A percentile compares a stretch with the other conserved stretches of the same genome.
Evolutionary conservation across 169 alveolate species (phyloP).

Genomic region (Cryptosporidium xiaoi): DNA sequence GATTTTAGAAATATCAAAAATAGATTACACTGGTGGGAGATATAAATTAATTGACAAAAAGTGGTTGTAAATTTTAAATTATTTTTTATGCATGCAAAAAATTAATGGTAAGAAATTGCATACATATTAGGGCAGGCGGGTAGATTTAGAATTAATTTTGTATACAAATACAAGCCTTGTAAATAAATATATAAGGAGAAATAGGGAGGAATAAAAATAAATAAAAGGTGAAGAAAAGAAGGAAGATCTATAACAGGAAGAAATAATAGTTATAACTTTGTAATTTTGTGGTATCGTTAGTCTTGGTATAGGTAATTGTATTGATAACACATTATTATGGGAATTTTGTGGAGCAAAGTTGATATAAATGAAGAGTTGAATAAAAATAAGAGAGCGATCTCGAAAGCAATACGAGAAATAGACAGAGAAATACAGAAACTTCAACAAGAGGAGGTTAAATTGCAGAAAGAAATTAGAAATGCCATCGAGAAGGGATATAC

Average conservation of each 20-base stretch:
- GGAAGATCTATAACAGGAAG: not conserved
- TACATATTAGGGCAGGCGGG: too few species aligned
- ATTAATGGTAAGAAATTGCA: too few species aligned
- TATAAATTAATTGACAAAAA: too few species aligned
- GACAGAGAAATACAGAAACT: slow-evolving; percentile 67
- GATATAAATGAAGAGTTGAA: slow-evolving; percentile 46
- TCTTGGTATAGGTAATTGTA: not conserved
- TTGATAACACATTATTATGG: slow-evolving; percentile 18
- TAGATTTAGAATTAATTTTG: not conserved
- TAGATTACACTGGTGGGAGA: too few species aligned
- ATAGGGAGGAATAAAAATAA: slow-evolving; percentile 4
- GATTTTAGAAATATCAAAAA: too few species aligned
- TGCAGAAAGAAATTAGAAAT: slow-evolving; percentile 16
- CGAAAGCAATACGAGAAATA: slow-evolving; percentile 59
- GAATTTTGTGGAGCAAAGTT: slow-evolving; percentile 53
- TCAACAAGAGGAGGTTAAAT: slow-evolving; percentile 30
- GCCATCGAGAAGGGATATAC: slow-evolving; percentile 53
- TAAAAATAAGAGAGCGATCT: slow-evolving; percentile 62
- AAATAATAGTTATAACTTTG: too few species aligned
- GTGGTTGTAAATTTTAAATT: too few species aligned
- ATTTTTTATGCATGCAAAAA: too few species aligned
- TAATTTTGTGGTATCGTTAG: not conserved
- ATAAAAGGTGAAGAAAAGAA: not conserved
- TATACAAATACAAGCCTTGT: too few species aligned
- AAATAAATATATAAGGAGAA: slow-evolving; percentile 4